A percentile compares a stretch with the other conserved stretches of the same genome.
Conservation (phyloP, 148 eudicot species). For the Spergularia bocconei region DNA sequence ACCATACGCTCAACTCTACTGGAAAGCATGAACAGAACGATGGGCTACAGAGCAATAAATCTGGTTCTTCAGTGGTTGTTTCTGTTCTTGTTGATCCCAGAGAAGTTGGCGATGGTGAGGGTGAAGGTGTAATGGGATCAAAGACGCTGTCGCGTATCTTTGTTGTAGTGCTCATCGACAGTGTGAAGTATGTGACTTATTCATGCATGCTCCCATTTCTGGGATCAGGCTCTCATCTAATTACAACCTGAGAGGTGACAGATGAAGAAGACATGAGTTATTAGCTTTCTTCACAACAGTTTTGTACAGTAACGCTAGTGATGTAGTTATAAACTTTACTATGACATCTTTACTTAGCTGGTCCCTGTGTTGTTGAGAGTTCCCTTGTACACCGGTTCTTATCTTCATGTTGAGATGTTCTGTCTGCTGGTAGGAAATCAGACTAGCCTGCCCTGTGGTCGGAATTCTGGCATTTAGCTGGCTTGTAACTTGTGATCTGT, state of each 20-base stretch:
- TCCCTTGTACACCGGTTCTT: constrained; percentile 15
- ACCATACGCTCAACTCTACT: constrained; percentile 43
- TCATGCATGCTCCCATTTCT: constrained; percentile 90
- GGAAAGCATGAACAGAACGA: constrained; percentile 44
- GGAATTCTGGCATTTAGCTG: neutral
- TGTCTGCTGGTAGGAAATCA: constrained; percentile 18
- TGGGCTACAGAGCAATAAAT: constrained; percentile 41
- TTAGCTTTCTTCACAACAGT: constrained; percentile 27
- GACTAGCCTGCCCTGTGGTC: constrained; percentile 13
- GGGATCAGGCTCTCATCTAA: constrained; percentile 65
- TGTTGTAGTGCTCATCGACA: constrained; percentile 90
- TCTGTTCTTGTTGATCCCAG: constrained; percentile 94
- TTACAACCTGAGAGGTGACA: constrained; percentile 42
- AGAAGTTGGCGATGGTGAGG: constrained; percentile 66
- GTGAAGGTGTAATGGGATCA: constrained; percentile 62
- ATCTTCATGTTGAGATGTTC: constrained; percentile 16
- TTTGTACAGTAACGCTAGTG: constrained; percentile 47
- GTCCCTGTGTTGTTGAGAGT: constrained; percentile 18
- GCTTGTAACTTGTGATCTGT: constrained; percentile 22
- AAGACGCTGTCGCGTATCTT: constrained; percentile 77
- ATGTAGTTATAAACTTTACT: constrained; percentile 14
- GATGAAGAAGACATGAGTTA: constrained; percentile 15
- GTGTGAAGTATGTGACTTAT: constrained; percentile 94
- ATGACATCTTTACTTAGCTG: constrained; percentile 18
- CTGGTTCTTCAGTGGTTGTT: constrained; percentile 76